These are phyloP conservation scores for Neurospora tetraspora DNA, from an alignment of 495 filamentous ascomycete genomes.

Conservation along the genomic window DNA sequence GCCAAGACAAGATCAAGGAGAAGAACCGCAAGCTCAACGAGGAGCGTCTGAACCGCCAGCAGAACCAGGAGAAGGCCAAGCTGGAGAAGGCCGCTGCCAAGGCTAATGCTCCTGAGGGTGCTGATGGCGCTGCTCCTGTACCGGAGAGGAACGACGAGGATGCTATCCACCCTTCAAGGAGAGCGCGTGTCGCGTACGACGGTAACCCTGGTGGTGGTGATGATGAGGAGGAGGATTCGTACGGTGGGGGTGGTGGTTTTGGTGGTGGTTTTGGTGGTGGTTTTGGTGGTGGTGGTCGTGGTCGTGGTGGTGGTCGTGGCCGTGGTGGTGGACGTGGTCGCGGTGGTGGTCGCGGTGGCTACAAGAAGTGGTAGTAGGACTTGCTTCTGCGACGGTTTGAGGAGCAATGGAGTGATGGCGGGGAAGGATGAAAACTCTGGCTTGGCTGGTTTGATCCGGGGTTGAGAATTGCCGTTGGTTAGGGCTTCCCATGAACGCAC, in stretches of 20 bases:
- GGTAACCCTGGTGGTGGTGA: slow-evolving; percentile 1
- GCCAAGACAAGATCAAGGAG: slow-evolving; percentile 63
- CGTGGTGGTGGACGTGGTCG: slow-evolving; percentile 8
- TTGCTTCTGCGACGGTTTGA: background rate
- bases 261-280: background rate
- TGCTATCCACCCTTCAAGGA: slow-evolving; percentile 22
- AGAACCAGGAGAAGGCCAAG: slow-evolving; percentile 42
- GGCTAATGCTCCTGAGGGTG: slow-evolving; percentile 12
- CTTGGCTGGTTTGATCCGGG: background rate
- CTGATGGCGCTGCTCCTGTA: slow-evolving; percentile 3
- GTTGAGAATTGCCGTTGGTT: background rate
- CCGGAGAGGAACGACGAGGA: slow-evolving; percentile 10
- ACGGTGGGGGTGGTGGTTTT: background rate
- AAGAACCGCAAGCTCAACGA: slow-evolving; percentile 80
- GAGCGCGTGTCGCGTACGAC: slow-evolving; percentile 12
- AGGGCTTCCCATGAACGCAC: too few species aligned
- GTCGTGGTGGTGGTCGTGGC: slow-evolving; percentile 1
- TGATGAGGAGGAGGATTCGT: background rate
- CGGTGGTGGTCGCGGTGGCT: slow-evolving; percentile 1
- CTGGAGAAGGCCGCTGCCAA: slow-evolving; percentile 37
- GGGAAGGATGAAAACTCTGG: too few species aligned
- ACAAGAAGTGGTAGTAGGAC: background rate
- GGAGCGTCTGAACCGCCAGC: slow-evolving; percentile 49
- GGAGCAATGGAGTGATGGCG: background rate
- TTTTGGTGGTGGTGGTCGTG: background rate